Evolutionary conservation across 164 flowering plant species (phyloP).

Genomic region (Liriodendron chinense): DNA sequence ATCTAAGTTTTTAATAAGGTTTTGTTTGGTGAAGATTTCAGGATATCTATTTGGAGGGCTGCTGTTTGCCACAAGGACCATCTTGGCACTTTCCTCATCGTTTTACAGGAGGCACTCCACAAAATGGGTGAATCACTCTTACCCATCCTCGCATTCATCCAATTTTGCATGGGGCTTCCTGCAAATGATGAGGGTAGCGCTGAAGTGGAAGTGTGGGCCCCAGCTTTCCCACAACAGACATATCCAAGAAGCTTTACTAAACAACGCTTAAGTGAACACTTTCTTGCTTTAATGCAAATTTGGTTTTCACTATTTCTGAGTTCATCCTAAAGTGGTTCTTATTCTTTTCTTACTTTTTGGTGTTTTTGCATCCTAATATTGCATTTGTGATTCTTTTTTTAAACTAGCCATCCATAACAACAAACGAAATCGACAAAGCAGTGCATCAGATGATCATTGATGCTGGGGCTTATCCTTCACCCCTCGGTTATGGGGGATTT

Average conservation of each 20-base stretch:
- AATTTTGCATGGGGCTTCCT: background rate
- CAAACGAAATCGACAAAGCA: constrained; percentile 93
- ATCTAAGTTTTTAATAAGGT: background rate
- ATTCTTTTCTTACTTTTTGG: background rate
- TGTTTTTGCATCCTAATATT: constrained; percentile 1
- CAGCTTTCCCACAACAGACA: background rate
- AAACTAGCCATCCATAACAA: constrained; percentile 91
- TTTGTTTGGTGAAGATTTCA: no score
- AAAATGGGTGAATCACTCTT: background rate
- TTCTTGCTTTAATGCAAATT: background rate
- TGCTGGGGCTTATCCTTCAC: constrained; percentile 98
- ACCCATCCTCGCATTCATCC: background rate
- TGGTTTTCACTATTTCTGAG: background rate
- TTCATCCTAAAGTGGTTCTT: background rate
- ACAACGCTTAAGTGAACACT: background rate
- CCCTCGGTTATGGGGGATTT: constrained; percentile 95
- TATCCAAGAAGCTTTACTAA: background rate
- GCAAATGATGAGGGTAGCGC: background rate
- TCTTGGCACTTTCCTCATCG: background rate
- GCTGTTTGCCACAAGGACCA: background rate
- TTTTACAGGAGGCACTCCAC: background rate
- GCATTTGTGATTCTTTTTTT: constrained; percentile 2
- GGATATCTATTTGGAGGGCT: no score
- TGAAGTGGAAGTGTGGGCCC: background rate
- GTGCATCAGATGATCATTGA: constrained; percentile 97